phyloP scores from a whole-genome alignment of 768 basidiomycete species.

The Neoboletus brunneissimus region DNA sequence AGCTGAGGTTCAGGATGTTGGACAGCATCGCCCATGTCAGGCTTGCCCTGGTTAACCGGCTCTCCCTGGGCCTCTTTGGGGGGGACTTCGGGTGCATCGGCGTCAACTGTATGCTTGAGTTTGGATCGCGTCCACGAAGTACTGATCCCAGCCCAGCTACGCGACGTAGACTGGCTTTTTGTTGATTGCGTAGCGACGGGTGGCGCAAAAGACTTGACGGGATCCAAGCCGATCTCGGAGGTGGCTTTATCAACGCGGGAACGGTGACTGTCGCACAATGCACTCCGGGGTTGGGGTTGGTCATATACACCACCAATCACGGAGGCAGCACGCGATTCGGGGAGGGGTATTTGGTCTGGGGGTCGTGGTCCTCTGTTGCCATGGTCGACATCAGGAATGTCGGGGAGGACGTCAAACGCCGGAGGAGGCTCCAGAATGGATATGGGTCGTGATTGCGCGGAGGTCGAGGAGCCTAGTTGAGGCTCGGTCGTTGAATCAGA shows the following conservation, averaged over 20 bases:
- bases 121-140: conserved; percentile 1
- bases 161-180: conserved; percentile 1
- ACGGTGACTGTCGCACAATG: conserved; percentile 10
- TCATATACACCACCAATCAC: conserved; percentile 28
- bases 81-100: background rate
- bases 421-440: conserved; percentile 15
- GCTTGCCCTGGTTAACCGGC: background rate
- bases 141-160: background rate
- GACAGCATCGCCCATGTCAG: background rate
- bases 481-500: conserved; percentile 4
- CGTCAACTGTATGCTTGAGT: background rate
- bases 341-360: conserved; percentile 25
- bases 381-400: conserved; percentile 20
- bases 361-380: background rate
- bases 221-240: conserved; percentile 25
- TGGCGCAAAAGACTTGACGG: conserved; percentile 5
- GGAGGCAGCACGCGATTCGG: conserved; percentile 31
- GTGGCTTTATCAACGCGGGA: conserved; percentile 15
- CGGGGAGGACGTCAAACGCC: conserved; percentile 5
- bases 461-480: background rate
- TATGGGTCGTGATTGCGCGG: conserved; percentile 10
- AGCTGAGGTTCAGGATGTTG: conserved; percentile 9
- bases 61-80: conserved; percentile 2
- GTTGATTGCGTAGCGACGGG: background rate
- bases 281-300: conserved; percentile 19